Conservation (phyloP, 1,139 yeast species). For the Candida smagusa region DNA sequence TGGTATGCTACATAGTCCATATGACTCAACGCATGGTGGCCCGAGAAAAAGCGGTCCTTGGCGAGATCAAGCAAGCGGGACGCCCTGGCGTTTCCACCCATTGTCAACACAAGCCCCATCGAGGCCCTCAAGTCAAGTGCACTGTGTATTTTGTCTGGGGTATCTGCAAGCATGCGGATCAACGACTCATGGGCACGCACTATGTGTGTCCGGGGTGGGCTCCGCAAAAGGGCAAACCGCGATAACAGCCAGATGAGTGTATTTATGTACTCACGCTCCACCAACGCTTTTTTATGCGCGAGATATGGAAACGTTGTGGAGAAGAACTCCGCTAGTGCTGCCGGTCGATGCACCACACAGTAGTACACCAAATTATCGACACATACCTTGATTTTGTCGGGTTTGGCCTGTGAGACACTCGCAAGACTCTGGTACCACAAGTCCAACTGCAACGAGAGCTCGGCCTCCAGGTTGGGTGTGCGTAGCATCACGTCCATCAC, state of each 20-base stretch:
- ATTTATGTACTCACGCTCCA: constrained; percentile 10
- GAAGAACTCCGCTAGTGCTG: constrained; percentile 17
- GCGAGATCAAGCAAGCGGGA: constrained; percentile 26
- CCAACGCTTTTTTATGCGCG: constrained; percentile 5
- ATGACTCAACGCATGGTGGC: constrained; percentile 10
- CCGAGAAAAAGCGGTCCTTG: constrained; percentile 20
- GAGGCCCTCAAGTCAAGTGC: constrained; percentile 29
- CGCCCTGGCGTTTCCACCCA: constrained; percentile 24
- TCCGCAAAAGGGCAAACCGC: constrained; percentile 5
- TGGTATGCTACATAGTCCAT: constrained; percentile 23
- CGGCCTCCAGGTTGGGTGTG: constrained; percentile 32
- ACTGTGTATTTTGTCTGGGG: constrained; percentile 10
- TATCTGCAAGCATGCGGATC: constrained; percentile 13
- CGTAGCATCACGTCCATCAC: constrained; percentile 33
- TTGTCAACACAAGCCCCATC: constrained; percentile 38
- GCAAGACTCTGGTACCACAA: constrained; percentile 28
- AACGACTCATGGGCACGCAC: constrained; percentile 31
- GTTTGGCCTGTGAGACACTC: constrained; percentile 17
- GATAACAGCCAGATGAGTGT: constrained; percentile 13
- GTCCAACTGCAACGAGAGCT: constrained; percentile 34
- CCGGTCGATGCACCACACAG: constrained; percentile 23
- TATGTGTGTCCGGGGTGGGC: constrained; percentile 10
- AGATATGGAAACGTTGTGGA: constrained; percentile 13
- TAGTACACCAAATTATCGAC: constrained; percentile 27
- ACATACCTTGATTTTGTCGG: constrained; percentile 17